Evolutionary conservation across 495 filamentous ascomycete genomes (phyloP).

Genomic region (Annulohypoxylon stygium): DNA sequence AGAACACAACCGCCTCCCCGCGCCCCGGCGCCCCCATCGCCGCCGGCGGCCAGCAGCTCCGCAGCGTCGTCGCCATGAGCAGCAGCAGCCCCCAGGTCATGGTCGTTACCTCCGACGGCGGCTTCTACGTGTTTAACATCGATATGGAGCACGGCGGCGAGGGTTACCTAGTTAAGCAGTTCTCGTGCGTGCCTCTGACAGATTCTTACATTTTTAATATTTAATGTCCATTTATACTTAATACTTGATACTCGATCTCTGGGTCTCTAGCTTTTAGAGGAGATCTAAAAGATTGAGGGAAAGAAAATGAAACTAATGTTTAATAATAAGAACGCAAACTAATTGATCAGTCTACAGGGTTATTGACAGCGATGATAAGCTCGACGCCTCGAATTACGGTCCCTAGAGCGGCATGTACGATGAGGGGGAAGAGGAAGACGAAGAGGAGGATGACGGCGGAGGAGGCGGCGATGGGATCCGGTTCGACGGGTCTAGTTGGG

Average conservation of each 20-base stretch:
- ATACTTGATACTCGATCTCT: too few relatives aligned
- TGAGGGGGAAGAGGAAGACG: conserved; percentile 3
- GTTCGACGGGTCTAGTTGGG: conserved; percentile 16
- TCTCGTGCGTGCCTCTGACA: conserved; percentile 71
- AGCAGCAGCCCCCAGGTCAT: conserved; percentile 93
- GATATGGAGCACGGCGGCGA: conserved; percentile 97
- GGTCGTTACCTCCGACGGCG: conserved; percentile 96
- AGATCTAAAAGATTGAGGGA: neutral
- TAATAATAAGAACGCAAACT: conserved; percentile 18
- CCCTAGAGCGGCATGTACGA: conserved; percentile 30
- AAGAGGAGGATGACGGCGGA: conserved; percentile 2
- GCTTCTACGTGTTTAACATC: conserved; percentile 94
- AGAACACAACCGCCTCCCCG: conserved; percentile 56
- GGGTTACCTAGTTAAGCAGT: conserved; percentile 89
- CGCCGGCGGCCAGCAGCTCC: conserved; percentile 56
- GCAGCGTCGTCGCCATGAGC: conserved; percentile 96
- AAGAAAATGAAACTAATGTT: neutral
- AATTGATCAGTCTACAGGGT: conserved; percentile 54
- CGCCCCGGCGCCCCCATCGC: conserved; percentile 51
- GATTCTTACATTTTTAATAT: too few relatives aligned
- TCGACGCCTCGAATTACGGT: conserved; percentile 60
- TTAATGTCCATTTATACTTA: too few relatives aligned
- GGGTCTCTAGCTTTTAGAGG: conserved; percentile 9
- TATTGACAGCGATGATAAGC: conserved; percentile 64
- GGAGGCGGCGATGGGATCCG: neutral